Percentiles rank a stretch among this genome's conserved stretches.
Conservation (phyloP, 2,329 filamentous ascomycete genomes). For the Botrytis fabae region DNA sequence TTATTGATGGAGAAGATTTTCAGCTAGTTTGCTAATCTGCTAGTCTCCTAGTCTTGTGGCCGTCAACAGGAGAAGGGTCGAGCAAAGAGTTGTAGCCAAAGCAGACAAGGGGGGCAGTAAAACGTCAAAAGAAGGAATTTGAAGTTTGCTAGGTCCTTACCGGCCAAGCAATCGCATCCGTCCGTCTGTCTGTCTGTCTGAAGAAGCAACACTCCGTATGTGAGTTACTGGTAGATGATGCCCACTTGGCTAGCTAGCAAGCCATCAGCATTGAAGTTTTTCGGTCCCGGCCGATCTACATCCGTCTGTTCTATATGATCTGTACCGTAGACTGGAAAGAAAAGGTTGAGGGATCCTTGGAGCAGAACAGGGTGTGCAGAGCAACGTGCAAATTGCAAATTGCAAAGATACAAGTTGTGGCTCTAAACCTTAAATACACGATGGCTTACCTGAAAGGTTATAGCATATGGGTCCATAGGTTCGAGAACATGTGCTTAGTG, state of each 20-base stretch:
- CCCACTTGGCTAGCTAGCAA: conserved; percentile 9
- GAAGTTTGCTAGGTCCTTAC: not conserved
- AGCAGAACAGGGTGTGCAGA: not conserved
- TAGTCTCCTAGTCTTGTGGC: conserved; percentile 1
- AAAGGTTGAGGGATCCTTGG: conserved; percentile 3
- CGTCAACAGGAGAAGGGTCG: not conserved
- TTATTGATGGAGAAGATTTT: conserved; percentile 3
- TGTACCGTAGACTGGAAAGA: not conserved
- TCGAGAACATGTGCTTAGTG: conserved; percentile 15
- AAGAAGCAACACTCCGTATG: not conserved
- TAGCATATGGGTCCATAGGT: conserved; percentile 4
- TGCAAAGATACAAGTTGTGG: conserved; percentile 5
- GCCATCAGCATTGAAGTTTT: conserved; percentile 9
- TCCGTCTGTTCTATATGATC: not conserved
- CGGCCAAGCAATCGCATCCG: not conserved
- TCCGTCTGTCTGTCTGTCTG: not conserved
- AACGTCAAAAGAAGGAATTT: not conserved
- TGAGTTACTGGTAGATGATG: conserved; percentile 6
- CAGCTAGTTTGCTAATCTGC: not conserved
- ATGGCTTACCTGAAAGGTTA: not conserved
- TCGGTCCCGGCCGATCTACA: not conserved
- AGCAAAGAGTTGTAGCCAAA: not conserved
- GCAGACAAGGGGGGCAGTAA: not conserved
- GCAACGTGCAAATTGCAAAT: not conserved
- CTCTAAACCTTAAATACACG: conserved; percentile 15